A percentile compares a stretch with the other conserved stretches of the same genome.
Evolutionary conservation across 495 filamentous ascomycete genomes (phyloP).

Genomic region (Penicillium pancosmium): DNA sequence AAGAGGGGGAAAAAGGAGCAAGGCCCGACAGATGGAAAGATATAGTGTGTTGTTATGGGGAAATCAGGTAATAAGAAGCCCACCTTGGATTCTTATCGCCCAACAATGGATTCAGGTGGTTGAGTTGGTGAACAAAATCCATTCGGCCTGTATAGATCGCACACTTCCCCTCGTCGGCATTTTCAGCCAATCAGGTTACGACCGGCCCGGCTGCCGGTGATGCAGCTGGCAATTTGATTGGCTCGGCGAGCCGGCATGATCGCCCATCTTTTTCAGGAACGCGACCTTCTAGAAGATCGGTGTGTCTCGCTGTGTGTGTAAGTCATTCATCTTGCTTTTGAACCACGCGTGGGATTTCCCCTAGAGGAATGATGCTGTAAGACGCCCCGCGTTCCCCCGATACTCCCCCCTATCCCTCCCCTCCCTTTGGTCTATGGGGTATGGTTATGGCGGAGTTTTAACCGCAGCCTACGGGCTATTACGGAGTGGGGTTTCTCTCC

Average conservation of each 20-base stretch:
- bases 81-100: constrained; percentile 26
- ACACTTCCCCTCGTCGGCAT: constrained; percentile 21
- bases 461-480: constrained; percentile 6
- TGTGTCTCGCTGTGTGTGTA: constrained; percentile 1
- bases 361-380: constrained; percentile 21
- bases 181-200: constrained; percentile 21
- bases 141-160: constrained; percentile 28
- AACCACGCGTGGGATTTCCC: constrained; percentile 28
- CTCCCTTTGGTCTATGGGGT: not conserved
- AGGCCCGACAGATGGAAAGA: not conserved
- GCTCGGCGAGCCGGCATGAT: constrained; percentile 16
- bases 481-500: constrained; percentile 18
- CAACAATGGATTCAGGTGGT: constrained; percentile 6
- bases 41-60: not conserved
- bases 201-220: constrained; percentile 34
- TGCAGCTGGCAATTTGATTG: constrained; percentile 22
- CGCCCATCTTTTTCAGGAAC: constrained; percentile 28
- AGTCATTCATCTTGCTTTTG: not conserved
- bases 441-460: constrained; percentile 4
- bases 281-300: constrained; percentile 25
- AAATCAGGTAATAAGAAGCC: constrained; percentile 21
- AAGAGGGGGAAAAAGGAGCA: constrained; percentile 6
- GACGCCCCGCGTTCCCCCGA: constrained; percentile 28
- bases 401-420: not conserved
- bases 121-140: constrained; percentile 1